phyloP scores from a whole-genome alignment of 805 yeast genomes.

The Saccharomycopsis olivae region DNA sequence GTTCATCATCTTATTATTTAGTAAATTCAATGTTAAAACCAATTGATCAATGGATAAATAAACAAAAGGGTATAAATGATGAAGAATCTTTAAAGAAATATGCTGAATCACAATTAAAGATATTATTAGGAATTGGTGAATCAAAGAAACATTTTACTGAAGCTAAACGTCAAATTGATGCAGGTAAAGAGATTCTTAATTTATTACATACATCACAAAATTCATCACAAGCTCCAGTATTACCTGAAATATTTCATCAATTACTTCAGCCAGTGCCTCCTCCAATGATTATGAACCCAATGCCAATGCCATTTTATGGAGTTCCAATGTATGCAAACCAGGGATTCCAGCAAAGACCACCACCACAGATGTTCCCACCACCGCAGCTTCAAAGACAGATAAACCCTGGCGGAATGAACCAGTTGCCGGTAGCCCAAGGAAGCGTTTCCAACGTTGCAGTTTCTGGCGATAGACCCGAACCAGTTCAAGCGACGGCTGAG shows the following conservation, averaged over 20 bases:
- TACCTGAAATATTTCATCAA: conserved; percentile 11
- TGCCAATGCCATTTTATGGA: conserved; percentile 6
- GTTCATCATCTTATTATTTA: conserved; percentile 28
- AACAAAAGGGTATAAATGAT: conserved; percentile 35
- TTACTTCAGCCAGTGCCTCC: neutral
- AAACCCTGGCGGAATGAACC: no score
- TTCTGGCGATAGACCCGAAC: no score
- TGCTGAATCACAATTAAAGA: conserved; percentile 58
- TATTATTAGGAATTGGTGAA: conserved; percentile 46
- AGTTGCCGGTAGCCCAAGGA: no score
- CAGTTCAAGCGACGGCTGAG: no score
- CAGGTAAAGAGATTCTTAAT: conserved; percentile 68
- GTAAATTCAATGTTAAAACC: conserved; percentile 42
- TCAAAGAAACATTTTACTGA: conserved; percentile 22
- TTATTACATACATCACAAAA: conserved; percentile 34
- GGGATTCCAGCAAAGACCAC: conserved; percentile 2
- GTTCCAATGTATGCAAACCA: neutral
- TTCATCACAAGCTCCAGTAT: neutral
- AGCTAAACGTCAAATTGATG: conserved; percentile 34
- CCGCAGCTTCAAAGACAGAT: no score
- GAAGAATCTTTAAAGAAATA: conserved; percentile 51
- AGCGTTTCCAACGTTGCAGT: no score
- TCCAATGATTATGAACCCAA: neutral
- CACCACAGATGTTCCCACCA: conserved; percentile 17
- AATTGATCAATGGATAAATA: conserved; percentile 43